phyloP scores from a whole-genome alignment of 1,284 basidiomycete species.

The Apiotrichum siamense region DNA sequence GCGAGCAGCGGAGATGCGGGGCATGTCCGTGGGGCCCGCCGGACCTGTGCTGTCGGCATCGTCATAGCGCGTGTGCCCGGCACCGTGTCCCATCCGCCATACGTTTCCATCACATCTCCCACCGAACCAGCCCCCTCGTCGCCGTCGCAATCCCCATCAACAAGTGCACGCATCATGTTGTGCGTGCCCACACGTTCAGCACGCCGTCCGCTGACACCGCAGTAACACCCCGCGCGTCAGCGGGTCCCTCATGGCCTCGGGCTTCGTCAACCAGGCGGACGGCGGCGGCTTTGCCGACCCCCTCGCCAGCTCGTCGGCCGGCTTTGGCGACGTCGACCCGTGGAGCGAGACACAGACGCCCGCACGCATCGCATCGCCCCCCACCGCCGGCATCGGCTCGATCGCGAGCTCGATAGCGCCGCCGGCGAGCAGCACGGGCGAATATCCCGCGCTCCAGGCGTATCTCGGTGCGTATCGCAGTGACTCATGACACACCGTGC shows the following conservation, averaged over 20 bases:
- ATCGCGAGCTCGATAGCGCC: no score
- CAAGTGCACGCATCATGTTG: constrained; percentile 30
- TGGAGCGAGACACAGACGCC: constrained; percentile 78
- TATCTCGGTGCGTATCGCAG: constrained; percentile 27
- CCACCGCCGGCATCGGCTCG: neutral
- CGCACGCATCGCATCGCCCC: constrained; percentile 10
- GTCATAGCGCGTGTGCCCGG: neutral
- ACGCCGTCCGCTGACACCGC: neutral
- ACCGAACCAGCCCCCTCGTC: neutral
- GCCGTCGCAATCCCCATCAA: neutral
- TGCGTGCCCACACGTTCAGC: neutral
- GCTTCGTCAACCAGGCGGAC: constrained; percentile 3
- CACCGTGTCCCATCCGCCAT: neutral
- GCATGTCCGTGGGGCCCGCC: neutral
- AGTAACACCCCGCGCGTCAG: constrained; percentile 34
- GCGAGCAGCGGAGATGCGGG: neutral
- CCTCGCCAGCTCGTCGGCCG: constrained; percentile 26
- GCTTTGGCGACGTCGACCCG: constrained; percentile 66
- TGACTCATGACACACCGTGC: neutral
- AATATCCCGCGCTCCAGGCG: constrained; percentile 17
- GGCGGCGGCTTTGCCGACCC: constrained; percentile 25
- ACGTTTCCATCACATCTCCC: neutral
- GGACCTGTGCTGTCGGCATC: neutral
- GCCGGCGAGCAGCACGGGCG: neutral
- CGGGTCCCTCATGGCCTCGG: constrained; percentile 9